Percentiles rank a stretch among this genome's conserved stretches.
These are phyloP conservation scores for Daldinia childiae DNA, from an alignment of 495 filamentous ascomycete genomes.

Conservation along the genomic window DNA sequence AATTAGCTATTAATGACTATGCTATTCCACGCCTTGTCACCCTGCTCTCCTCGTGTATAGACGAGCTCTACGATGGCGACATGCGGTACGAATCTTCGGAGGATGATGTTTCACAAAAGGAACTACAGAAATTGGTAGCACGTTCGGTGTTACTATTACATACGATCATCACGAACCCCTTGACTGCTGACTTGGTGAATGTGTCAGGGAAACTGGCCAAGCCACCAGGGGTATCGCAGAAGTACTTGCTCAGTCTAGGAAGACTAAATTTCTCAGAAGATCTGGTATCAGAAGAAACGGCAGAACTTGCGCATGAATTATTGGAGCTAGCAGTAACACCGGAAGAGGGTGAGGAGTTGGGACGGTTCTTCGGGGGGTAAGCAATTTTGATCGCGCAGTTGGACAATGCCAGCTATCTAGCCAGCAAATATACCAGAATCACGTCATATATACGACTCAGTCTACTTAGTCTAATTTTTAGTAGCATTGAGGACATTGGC, in stretches of 20 bases:
- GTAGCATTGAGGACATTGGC: neutral
- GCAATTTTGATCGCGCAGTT: conserved; percentile 10
- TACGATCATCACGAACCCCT: conserved; percentile 52
- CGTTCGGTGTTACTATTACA: conserved; percentile 52
- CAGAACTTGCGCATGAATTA: conserved; percentile 58
- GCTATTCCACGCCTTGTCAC: conserved; percentile 55
- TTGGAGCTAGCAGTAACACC: conserved; percentile 58
- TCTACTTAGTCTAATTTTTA: neutral
- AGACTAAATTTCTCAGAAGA: conserved; percentile 60
- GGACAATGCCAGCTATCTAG: conserved; percentile 4
- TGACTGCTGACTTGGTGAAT: conserved; percentile 47
- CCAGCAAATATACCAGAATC: neutral
- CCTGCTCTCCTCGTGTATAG: conserved; percentile 52
- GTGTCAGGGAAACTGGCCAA: conserved; percentile 52
- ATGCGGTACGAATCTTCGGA: conserved; percentile 39
- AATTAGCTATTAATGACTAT: conserved; percentile 51
- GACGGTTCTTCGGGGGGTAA: conserved; percentile 52
- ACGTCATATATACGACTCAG: neutral
- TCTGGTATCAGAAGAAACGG: conserved; percentile 57
- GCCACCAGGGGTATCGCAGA: conserved; percentile 50
- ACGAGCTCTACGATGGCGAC: conserved; percentile 57
- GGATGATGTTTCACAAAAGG: conserved; percentile 26
- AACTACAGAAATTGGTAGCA: conserved; percentile 41
- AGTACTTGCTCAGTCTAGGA: conserved; percentile 55
- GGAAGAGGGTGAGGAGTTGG: conserved; percentile 54